A percentile compares a stretch with the other conserved stretches of the same genome.
These are phyloP conservation scores for Ceratobasidium sp. DNA, from an alignment of 1,284 basidiomycete species.

Conservation along the genomic window DNA sequence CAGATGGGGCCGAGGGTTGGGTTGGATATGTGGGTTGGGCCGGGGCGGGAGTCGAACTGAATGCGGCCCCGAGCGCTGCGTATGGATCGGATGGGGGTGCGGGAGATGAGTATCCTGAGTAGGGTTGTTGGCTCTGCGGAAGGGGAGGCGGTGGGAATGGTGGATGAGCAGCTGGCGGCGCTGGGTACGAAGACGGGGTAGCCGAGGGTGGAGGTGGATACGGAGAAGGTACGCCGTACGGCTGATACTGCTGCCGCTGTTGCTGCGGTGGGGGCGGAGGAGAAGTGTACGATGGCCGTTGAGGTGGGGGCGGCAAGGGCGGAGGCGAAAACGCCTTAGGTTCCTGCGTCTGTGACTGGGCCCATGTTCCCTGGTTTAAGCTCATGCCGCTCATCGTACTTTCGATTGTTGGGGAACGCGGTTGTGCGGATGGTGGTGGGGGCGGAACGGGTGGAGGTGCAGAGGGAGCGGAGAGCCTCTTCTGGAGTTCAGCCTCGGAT, in stretches of 20 bases:
- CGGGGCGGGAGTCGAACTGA: constrained; percentile 43
- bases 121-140: constrained; percentile 50
- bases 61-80: constrained; percentile 41
- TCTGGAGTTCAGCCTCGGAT: constrained; percentile 79
- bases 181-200: constrained; percentile 54
- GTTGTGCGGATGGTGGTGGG: constrained; percentile 60
- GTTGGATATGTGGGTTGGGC: constrained; percentile 53
- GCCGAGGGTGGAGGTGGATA: constrained; percentile 54
- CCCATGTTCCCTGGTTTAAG: constrained; percentile 30
- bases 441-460: constrained; percentile 60
- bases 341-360: constrained; percentile 18
- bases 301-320: constrained; percentile 47
- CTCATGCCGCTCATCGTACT: constrained; percentile 53
- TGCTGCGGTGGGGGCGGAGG: constrained; percentile 46
- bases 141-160: constrained; percentile 60
- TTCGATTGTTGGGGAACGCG: constrained; percentile 70
- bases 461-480: constrained; percentile 63
- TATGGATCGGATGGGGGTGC: constrained; percentile 48
- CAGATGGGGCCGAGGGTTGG: constrained; percentile 45
- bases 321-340: constrained; percentile 49
- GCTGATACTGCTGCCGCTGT: constrained; percentile 3
- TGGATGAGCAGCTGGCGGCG: constrained; percentile 54
- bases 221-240: constrained; percentile 3
- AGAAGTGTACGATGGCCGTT: constrained; percentile 43
- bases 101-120: constrained; percentile 43